Base-by-base conservation (phyloP, 306 rosid genomes). In the Cyclanthera cordifolia region DNA sequence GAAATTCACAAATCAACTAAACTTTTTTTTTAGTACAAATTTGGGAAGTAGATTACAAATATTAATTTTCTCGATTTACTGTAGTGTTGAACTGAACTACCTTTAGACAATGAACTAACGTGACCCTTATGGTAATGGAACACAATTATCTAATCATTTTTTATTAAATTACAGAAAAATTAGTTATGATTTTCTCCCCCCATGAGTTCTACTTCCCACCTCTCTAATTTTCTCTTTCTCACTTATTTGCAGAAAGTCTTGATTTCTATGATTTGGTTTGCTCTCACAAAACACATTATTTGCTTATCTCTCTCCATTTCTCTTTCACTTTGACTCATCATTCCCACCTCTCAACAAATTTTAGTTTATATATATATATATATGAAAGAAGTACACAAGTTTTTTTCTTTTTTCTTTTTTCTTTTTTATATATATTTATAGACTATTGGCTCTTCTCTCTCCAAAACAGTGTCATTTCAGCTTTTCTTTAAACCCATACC, bases 251-350 rank as follows among this genome's bases (percentile, higher is more conserved):
- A 43, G 28, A 2, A 5, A 8, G 23, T 8, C 14, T 58, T 56
- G 39, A 25, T 56, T 56, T 59, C 45, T 3, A 28, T 13, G 37
- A 3, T 34, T 27, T 37, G 24, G 56, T 52, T 69, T 69, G 56
- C 46, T 28, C 41, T 69, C 60, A 28, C 21, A 49, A 17, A 69
- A 0, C 20, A 61, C 67, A 59, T 59, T 8, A 59, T 32, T 59
- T 59, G 14, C 41, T 21, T 21, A 12, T 43, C 19, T 17, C 4
- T n/a, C 32, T 17, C 20, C 34, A 41, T 41, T 5, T 20, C 34
- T 11, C 32, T 64, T 43, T 43, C 51, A 64, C 70, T 43, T 64
- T 64, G 51, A 64, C 70, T 53, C 70, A 64, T 64, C 70, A 64
- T 41, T 64, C 21, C 20, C 53, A 20, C 28, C 67, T 17, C 30